These are phyloP conservation scores for Fusarium heterosporum DNA, from an alignment of 2,329 filamentous ascomycete genomes.

Conservation along the genomic window DNA sequence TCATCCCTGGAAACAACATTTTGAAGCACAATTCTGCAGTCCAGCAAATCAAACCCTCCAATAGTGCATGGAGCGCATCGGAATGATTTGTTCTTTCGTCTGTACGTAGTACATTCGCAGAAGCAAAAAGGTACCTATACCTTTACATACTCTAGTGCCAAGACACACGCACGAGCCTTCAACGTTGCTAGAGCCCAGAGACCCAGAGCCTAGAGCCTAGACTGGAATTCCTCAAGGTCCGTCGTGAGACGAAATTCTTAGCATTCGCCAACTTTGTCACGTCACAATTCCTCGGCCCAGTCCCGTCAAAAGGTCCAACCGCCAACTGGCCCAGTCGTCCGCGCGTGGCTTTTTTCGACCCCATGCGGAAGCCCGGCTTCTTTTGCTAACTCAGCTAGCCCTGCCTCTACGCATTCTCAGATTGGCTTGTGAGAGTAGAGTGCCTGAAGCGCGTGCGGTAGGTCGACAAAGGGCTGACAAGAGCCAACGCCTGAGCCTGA, in stretches of 20 bases:
- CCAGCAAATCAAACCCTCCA: constrained; percentile 21
- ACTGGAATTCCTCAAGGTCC: constrained; percentile 40
- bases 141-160: not conserved
- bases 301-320: constrained; percentile 31
- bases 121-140: not conserved
- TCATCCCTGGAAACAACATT: constrained; percentile 16
- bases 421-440: constrained; percentile 33
- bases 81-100: constrained; percentile 26
- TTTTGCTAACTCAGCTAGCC: constrained; percentile 31
- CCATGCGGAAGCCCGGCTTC: constrained; percentile 41
- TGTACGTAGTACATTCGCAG: constrained; percentile 20
- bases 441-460: constrained; percentile 24
- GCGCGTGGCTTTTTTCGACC: constrained; percentile 42
- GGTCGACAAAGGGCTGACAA: constrained; percentile 6
- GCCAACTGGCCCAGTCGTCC: constrained; percentile 36
- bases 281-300: constrained; percentile 43
- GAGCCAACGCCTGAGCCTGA: constrained; percentile 8
- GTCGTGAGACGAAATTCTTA: constrained; percentile 36
- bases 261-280: constrained; percentile 43
- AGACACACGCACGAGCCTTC: not conserved
- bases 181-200: not conserved
- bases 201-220: not conserved
- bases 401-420: constrained; percentile 21
- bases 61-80: constrained; percentile 23
- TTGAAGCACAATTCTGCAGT: constrained; percentile 8